Base-by-base conservation (phyloP, 176 grass and related monocot genomes). In the Rhynchospora breviuscula region DNA sequence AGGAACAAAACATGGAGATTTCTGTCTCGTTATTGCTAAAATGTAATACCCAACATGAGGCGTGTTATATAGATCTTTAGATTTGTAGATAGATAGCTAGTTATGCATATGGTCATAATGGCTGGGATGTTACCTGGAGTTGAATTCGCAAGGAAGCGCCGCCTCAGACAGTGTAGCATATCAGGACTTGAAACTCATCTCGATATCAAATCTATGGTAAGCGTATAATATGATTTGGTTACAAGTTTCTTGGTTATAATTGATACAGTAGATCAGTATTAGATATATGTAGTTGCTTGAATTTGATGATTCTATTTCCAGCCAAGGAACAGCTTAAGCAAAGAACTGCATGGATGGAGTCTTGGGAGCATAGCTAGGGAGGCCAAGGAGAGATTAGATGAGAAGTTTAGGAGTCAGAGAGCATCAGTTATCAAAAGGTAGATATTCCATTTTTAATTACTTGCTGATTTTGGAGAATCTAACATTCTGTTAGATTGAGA, bases 311-410 rank as follows among this genome's bases (percentile, higher is more conserved):
- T 44, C 18, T 62, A 47, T 61, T 79, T 19, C 60, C 6, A 40
- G 94, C 88, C 87, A 78, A 89, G 90, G 81, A 87, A 83, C 59
- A 68, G 10, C 70, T 85, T 82, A 46, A 86, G 79, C 84, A 91
- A 91, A 82, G 85, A 65, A 60, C 11, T 90, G 1, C 90, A 88
- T 53, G 82, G 63, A n/a, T 89, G 92, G 87, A 58, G 35, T 63
- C 90, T 98, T 35, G 91, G 90, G 66, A 88, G 85, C 82, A 86
- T 90, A 78, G 91, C 89, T 33, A 90, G 91, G 51, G 89, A 95
- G 83, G 96, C 96, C 35, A 98, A 92, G 89, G 93, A 93, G 85
- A 81, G 96, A 83, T 59, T 98, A 83, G 96, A 98, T 63, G 88
- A 88, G 82, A 99, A 94, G 75, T 87, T 95, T 31, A 46, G 58